Percentiles rank a stretch among this genome's conserved stretches.
Evolutionary conservation across 805 yeast genomes (phyloP).

Genomic region (Metschnikowia henanensis): DNA sequence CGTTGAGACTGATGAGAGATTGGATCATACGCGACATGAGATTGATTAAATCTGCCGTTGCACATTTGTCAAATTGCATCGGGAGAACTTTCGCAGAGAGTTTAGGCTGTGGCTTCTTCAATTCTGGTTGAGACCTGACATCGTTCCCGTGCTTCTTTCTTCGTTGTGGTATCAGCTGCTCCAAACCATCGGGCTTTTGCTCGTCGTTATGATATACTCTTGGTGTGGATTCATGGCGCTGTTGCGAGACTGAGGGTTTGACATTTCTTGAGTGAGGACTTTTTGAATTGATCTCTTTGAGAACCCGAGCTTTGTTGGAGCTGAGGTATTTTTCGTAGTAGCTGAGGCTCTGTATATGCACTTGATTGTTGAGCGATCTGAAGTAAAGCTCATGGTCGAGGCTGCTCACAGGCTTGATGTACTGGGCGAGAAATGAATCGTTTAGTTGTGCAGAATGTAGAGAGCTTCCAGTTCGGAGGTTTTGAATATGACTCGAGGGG

Average conservation of each 20-base stretch:
- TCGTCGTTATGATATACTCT: neutral
- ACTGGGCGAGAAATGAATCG: constrained; percentile 21
- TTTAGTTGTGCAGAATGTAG: constrained; percentile 2
- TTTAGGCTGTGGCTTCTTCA: constrained; percentile 17
- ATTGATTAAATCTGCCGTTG: constrained; percentile 66
- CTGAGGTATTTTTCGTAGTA: constrained; percentile 18
- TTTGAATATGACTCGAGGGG: neutral
- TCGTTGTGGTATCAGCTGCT: constrained; percentile 4
- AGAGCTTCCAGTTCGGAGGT: neutral
- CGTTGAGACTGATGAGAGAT: constrained; percentile 75
- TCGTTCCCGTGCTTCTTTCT: constrained; percentile 12
- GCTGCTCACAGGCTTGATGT: constrained; percentile 14
- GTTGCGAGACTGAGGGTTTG: constrained; percentile 8
- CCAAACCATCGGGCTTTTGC: constrained; percentile 5
- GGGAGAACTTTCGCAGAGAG: constrained; percentile 37
- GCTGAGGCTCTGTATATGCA: constrained; percentile 13
- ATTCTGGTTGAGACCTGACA: constrained; percentile 1
- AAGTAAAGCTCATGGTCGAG: constrained; percentile 15
- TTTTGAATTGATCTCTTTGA: neutral
- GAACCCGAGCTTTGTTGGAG: neutral
- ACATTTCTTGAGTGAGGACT: neutral
- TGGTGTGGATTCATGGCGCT: constrained; percentile 2
- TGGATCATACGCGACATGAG: constrained; percentile 79
- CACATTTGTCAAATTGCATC: constrained; percentile 58
- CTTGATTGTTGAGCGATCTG: constrained; percentile 13